phyloP scores from a whole-genome alignment of 495 filamentous ascomycete genomes.

The Hamigera avellanea region DNA sequence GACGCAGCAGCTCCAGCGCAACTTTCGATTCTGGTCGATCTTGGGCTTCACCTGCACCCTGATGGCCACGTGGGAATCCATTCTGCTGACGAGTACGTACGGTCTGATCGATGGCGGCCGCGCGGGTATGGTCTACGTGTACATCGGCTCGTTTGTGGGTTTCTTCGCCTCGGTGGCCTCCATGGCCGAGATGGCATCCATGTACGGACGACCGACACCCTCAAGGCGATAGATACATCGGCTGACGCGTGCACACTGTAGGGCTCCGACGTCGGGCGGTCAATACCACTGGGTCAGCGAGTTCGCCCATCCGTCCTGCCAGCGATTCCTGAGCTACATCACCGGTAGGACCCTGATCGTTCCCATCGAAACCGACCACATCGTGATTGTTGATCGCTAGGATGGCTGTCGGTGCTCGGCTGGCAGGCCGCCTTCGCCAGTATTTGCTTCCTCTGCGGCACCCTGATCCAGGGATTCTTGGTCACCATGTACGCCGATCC shows the following conservation, averaged over 20 bases:
- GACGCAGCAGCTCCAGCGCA: constrained; percentile 27
- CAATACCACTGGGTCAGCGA: constrained; percentile 42
- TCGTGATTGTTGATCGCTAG: no score
- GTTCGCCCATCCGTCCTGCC: constrained; percentile 27
- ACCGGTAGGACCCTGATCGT: constrained; percentile 27
- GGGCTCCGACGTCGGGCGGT: constrained; percentile 31
- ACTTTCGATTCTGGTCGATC: constrained; percentile 35
- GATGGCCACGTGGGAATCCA: constrained; percentile 38
- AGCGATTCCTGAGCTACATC: constrained; percentile 36
- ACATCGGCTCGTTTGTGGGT: constrained; percentile 28
- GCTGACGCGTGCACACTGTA: constrained; percentile 3
- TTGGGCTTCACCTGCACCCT: constrained; percentile 35
- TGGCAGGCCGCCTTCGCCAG: constrained; percentile 32
- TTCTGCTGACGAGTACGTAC: constrained; percentile 27
- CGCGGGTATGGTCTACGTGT: constrained; percentile 37
- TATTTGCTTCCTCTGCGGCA: constrained; percentile 28
- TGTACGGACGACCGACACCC: no score
- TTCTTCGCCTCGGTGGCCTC: constrained; percentile 30
- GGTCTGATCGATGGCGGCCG: constrained; percentile 34
- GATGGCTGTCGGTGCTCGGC: constrained; percentile 36
- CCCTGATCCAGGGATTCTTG: constrained; percentile 35
- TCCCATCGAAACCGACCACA: no score
- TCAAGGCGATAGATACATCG: no score
- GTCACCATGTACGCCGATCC: constrained; percentile 30
- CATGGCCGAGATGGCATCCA: constrained; percentile 36